phyloP scores from a whole-genome alignment of 352 stramenopile genomes.

The Aphanomyces cochlioides region DNA sequence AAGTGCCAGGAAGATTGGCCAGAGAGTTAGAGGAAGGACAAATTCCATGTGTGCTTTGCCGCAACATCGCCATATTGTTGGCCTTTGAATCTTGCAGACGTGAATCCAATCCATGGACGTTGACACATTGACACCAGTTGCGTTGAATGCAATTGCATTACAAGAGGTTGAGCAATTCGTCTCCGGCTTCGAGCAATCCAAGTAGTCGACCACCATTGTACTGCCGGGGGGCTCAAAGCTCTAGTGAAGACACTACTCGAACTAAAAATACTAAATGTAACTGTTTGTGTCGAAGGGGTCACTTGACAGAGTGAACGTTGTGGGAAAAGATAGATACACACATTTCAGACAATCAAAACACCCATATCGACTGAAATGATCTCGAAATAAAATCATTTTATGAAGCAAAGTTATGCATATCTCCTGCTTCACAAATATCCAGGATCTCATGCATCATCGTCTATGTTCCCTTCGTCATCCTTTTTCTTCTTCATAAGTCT shows the following conservation, averaged over 20 bases:
- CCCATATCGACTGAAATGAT: neutral
- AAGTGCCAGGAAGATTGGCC: neutral
- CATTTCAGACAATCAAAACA: no score
- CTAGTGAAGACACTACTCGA: no score
- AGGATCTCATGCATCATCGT: neutral
- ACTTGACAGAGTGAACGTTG: no score
- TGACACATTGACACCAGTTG: neutral
- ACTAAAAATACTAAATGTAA: no score
- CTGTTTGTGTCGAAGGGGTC: no score
- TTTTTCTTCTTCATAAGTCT: slow-evolving; percentile 28
- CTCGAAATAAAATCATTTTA: no score
- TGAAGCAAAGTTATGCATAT: no score
- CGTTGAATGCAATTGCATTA: neutral
- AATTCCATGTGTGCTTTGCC: neutral
- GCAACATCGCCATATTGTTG: slow-evolving; percentile 17
- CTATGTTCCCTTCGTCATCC: neutral
- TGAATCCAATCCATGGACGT: neutral
- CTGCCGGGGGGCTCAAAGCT: no score
- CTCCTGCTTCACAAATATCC: no score
- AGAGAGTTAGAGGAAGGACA: slow-evolving; percentile 8
- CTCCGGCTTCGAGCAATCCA: neutral
- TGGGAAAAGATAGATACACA: no score
- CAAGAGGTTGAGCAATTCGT: neutral
- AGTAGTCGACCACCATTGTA: neutral
- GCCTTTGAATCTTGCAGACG: neutral